Evolutionary conservation across 129 eudicot species (phyloP).

Genomic region (Tagetes patula): DNA sequence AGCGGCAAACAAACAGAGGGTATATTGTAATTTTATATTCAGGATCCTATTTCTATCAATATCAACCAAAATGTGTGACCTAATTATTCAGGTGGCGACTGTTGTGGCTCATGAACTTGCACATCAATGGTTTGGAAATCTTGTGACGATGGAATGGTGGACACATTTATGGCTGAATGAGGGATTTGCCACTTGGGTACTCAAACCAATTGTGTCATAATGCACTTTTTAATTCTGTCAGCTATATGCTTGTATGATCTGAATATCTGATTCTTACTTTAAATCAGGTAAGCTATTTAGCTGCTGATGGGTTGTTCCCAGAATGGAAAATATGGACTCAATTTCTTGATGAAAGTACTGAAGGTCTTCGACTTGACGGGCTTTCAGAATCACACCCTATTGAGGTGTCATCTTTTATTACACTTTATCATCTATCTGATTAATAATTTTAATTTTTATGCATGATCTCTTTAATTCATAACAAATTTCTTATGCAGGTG

Average conservation of each 20-base stretch:
- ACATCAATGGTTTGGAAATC: constrained; percentile 99
- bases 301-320: constrained; percentile 89
- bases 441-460: neutral
- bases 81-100: constrained; percentile 66
- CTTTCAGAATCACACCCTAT: constrained; percentile 99
- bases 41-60: neutral
- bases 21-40: constrained; percentile 23
- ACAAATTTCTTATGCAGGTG: constrained; percentile 50
- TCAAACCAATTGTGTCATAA: neutral
- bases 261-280: constrained; percentile 20
- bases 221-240: constrained; percentile 17
- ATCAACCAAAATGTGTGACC: neutral
- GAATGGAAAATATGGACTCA: constrained; percentile 99
- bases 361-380: constrained; percentile 96
- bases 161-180: constrained; percentile 97
- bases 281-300: constrained; percentile 84
- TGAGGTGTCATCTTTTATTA: constrained; percentile 49
- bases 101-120: constrained; percentile 99
- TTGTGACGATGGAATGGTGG: constrained; percentile 99
- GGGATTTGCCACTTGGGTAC: constrained; percentile 99
- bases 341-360: constrained; percentile 91
- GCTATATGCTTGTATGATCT: neutral
- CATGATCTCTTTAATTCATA: neutral
- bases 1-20: constrained; percentile 97
- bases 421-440: constrained; percentile 3